Base-by-base conservation (phyloP, 768 basidiomycete genomes). In the Russula sp. region DNA sequence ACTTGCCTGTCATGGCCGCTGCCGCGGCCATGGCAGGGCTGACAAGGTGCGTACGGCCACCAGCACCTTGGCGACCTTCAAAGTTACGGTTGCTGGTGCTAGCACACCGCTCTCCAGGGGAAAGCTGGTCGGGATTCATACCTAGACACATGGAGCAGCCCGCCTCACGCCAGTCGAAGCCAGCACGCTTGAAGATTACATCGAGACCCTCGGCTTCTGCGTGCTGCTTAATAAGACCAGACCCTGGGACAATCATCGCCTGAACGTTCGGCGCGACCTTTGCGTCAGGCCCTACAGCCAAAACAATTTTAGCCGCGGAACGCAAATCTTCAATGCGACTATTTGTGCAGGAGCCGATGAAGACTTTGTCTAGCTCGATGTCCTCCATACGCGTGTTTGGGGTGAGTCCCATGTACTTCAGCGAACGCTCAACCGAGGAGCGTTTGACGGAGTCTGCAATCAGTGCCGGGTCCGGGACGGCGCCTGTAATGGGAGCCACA, bases 111-210 rank as follows among this genome's bases (percentile, higher is more conserved):
- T 77, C 73, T 18, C 79, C 80, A 0, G 83, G 83, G 45, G 75
- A 70, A 60, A 86, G 79, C 72, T 84, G 81, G 70, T 86, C 84
- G 29, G 83, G 82, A 76, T 86, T 86, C 84, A 86, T 86, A 46
- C 84, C 84, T 53, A 86, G 73, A 73, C 84, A 86, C 84, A 86
- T 86, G 32, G 84, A 86, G 72, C 84, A 86, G 38, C 84, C 84
- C 16, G 84, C 84, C 73, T 86, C 84, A 64, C 84, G 75, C 84
- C 83, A 85, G 69, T 86, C 84, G 70, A 84, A 86, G 14, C 84
- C 84, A 2, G 84, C 84, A 32, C 80, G 80, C 71, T 77, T 81
- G 77, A 86, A 83, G 70, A 86, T 75, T 54, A 76, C 76, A 68
- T 84, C 82, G 52, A 86, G 76, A 18, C 84, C 84, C 69, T 86